Evolutionary conservation across 805 yeast genomes (phyloP).

Genomic region (Grigorovia transvaalensis): DNA sequence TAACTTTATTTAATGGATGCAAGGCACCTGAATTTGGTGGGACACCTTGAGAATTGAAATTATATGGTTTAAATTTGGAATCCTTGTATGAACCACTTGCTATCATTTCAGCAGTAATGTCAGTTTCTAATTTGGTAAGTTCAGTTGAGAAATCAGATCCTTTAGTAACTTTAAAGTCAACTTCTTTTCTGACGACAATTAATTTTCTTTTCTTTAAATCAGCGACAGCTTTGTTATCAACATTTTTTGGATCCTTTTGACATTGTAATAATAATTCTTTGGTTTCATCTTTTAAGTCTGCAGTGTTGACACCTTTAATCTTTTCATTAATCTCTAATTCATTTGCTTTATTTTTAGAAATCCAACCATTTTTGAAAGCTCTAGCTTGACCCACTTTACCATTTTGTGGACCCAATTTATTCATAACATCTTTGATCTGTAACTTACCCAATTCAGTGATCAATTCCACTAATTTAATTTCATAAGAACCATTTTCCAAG

Average conservation of each 20-base stretch:
- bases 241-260: conserved; percentile 6
- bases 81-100: conserved; percentile 71
- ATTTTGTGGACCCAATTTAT: conserved; percentile 62
- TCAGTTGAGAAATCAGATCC: conserved; percentile 78
- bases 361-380: conserved; percentile 97
- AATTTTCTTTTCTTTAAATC: conserved; percentile 95
- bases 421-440: conserved; percentile 60
- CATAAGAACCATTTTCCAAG: conserved; percentile 78
- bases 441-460: conserved; percentile 66
- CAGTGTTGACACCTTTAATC: conserved; percentile 33
- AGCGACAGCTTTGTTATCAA: conserved; percentile 53
- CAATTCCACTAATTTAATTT: conserved; percentile 70
- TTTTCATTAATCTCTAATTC: conserved; percentile 46
- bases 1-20: conserved; percentile 92
- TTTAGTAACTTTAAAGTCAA: conserved; percentile 67
- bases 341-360: conserved; percentile 74
- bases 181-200: conserved; percentile 54
- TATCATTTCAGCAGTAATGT: conserved; percentile 89
- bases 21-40: conserved; percentile 81
- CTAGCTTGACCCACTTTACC: conserved; percentile 94
- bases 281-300: conserved; percentile 46
- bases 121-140: conserved; percentile 79
- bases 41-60: conserved; percentile 91
- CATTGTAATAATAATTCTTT: conserved; percentile 53
- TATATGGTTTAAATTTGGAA: conserved; percentile 85